A percentile compares a stretch with the other conserved stretches of the same genome.
Evolutionary conservation across 73 alveolate genomes (phyloP).

Genomic region (Paramecium sexaurelia): DNA sequence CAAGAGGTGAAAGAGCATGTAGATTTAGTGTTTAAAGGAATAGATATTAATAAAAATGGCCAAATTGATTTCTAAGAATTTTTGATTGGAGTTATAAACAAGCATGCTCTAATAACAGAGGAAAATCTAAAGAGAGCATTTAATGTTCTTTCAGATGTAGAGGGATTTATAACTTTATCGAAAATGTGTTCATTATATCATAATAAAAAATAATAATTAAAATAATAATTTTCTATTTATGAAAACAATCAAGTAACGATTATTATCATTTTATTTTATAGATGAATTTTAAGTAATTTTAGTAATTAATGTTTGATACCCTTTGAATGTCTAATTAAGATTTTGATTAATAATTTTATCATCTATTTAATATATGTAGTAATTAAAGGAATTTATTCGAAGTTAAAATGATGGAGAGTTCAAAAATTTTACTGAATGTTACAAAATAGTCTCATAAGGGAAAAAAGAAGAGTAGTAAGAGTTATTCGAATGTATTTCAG

Average conservation of each 20-base stretch:
- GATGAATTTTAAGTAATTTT: background rate
- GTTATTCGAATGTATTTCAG: background rate
- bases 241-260: background rate
- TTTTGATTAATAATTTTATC: background rate
- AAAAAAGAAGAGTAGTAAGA: background rate
- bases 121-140: background rate
- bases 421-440: background rate
- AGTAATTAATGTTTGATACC: background rate
- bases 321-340: background rate
- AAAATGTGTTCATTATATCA: background rate
- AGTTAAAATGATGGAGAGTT: background rate
- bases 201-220: background rate
- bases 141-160: background rate
- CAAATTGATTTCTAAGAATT: conserved; percentile 29
- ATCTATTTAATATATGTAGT: background rate
- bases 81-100: background rate
- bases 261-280: background rate
- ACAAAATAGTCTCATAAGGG: background rate
- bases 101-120: background rate
- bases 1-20: conserved; percentile 12
- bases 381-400: background rate
- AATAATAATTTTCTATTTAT: background rate
- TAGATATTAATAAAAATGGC: conserved; percentile 34
- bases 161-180: background rate
- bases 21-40: background rate